Percentiles rank a stretch among this genome's conserved stretches.
These are phyloP conservation scores for Flaveria robusta DNA, from an alignment of 129 eudicot species.

Conservation along the genomic window DNA sequence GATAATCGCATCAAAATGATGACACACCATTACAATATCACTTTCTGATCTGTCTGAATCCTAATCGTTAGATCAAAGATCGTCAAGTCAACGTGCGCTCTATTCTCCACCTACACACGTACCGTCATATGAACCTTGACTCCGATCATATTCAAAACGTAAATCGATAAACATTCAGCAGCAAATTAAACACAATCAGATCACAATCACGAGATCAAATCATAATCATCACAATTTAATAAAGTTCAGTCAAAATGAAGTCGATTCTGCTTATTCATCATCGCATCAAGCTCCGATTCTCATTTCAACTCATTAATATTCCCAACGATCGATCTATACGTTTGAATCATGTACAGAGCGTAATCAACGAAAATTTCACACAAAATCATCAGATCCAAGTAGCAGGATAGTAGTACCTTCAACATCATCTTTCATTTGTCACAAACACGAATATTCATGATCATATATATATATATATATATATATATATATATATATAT, in stretches of 20 bases:
- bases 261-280: not conserved
- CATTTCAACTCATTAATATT: not conserved
- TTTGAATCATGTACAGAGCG: constrained; percentile 7
- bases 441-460: not conserved
- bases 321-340: not conserved
- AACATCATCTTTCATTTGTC: not conserved
- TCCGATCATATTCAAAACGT: constrained; percentile 13
- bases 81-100: not conserved
- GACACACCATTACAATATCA: not conserved
- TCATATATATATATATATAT: no score
- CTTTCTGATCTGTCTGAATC: not conserved
- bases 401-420: not conserved
- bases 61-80: not conserved
- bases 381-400: constrained; percentile 26
- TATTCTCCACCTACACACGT: not conserved
- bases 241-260: not conserved
- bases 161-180: not conserved
- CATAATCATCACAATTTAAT: not conserved
- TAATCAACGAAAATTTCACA: not conserved
- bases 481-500: no score
- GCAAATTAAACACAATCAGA: not conserved
- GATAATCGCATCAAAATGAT: no score
- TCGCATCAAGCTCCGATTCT: not conserved
- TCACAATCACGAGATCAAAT: constrained; percentile 2
- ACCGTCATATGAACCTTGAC: no score